Conservation (phyloP, 495 filamentous ascomycete species). For the Neurospora cerealis region DNA sequence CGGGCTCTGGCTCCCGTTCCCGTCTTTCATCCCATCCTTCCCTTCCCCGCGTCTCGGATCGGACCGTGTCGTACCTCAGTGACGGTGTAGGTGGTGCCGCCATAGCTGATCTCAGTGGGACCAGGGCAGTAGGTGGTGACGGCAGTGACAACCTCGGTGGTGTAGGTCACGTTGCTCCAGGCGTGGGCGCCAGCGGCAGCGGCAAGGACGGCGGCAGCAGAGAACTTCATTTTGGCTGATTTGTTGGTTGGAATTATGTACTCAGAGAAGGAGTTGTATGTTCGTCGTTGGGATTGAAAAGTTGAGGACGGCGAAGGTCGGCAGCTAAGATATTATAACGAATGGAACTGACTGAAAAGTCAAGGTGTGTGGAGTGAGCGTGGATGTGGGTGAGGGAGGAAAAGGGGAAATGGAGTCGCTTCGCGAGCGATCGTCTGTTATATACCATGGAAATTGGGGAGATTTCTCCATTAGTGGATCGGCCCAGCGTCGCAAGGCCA, state of each 20-base stretch:
- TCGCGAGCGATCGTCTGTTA: conserved; percentile 22
- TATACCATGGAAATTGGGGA: conserved; percentile 20
- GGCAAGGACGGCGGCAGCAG: conserved; percentile 46
- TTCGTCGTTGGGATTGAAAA: conserved; percentile 11
- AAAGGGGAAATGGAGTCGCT: conserved; percentile 19
- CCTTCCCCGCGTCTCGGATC: neutral
- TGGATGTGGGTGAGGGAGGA: conserved; percentile 37
- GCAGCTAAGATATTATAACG: conserved; percentile 27
- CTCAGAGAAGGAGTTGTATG: conserved; percentile 20
- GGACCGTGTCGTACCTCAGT: conserved; percentile 41
- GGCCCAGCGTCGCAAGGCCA: neutral
- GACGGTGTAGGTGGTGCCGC: conserved; percentile 67
- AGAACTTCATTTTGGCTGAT: conserved; percentile 81
- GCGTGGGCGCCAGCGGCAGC: conserved; percentile 54
- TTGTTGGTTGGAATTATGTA: conserved; percentile 36
- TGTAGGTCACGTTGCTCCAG: conserved; percentile 41
- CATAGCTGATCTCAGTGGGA: conserved; percentile 61
- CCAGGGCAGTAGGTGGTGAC: conserved; percentile 82
- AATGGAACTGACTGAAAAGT: conserved; percentile 54
- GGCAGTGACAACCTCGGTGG: conserved; percentile 68
- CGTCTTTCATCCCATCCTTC: neutral
- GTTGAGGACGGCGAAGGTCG: neutral
- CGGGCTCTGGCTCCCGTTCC: neutral
- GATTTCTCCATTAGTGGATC: neutral
- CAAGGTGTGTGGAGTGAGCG: conserved; percentile 35